Conservation (phyloP, 2,329 filamentous ascomycete genomes). For the Ceratocystiopsis brevicomis region DNA sequence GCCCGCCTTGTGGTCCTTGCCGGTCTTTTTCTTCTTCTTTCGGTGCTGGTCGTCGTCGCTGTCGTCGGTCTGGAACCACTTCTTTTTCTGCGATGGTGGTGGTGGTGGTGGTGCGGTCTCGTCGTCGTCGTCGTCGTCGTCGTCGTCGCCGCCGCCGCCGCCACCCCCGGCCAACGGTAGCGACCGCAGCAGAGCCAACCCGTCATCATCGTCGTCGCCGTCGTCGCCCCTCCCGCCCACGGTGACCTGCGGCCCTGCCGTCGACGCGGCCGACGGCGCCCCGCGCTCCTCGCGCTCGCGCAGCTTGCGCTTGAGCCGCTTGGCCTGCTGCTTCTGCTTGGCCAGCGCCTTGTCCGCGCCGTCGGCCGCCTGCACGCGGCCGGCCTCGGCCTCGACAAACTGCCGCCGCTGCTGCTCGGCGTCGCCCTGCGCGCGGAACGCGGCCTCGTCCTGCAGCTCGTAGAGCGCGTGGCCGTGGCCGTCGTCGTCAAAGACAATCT, state of each 20-base stretch:
- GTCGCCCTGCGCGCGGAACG: slow-evolving; percentile 56
- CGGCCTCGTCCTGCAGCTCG: slow-evolving; percentile 69
- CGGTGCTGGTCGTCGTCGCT: slow-evolving; percentile 18
- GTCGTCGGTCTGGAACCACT: slow-evolving; percentile 56
- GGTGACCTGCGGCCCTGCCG: slow-evolving; percentile 15
- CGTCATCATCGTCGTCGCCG: slow-evolving; percentile 27
- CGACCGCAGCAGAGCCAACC: slow-evolving; percentile 37
- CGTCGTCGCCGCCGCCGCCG: slow-evolving; percentile 6
- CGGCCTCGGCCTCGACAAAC: slow-evolving; percentile 61
- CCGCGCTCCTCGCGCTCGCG: slow-evolving; percentile 29
- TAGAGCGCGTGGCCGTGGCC: slow-evolving; percentile 72
- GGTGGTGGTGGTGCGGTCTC: slow-evolving; percentile 23
- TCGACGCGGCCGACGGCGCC: neutral
- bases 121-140: slow-evolving; percentile 14
- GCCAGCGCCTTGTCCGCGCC: slow-evolving; percentile 63
- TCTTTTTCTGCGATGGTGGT: slow-evolving; percentile 64
- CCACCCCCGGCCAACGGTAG: slow-evolving; percentile 29
- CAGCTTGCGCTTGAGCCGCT: slow-evolving; percentile 54
- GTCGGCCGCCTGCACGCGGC: slow-evolving; percentile 56
- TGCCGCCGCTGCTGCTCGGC: slow-evolving; percentile 56
- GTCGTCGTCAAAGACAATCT: slow-evolving; percentile 83
- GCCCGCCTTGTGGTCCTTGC: slow-evolving; percentile 24
- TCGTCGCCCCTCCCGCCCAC: slow-evolving; percentile 20
- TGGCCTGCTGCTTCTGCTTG: slow-evolving; percentile 60
- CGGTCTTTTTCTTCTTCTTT: slow-evolving; percentile 20